phyloP scores from a whole-genome alignment of 352 stramenopile genomes.

The Phytophthora pluvialis region DNA sequence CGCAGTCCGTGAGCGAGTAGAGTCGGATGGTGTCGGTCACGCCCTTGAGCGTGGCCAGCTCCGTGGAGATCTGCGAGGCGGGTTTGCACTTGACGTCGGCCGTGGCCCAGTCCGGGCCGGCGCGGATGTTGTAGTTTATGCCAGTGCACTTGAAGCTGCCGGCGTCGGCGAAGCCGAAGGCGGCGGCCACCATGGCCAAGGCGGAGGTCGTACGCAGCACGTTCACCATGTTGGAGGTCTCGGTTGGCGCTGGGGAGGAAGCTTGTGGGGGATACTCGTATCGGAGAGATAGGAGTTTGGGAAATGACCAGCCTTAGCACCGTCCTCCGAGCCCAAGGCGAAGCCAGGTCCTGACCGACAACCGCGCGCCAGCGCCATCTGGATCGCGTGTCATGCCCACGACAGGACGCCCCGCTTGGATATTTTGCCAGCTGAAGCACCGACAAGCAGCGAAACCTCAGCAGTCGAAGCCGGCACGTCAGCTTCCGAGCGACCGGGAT shows the following conservation, averaged over 20 bases:
- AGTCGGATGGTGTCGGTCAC: slow-evolving; percentile 60
- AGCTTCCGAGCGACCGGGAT: slow-evolving; percentile 11
- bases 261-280: slow-evolving; percentile 30
- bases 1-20: slow-evolving; percentile 62
- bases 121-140: slow-evolving; percentile 83
- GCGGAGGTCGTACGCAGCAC: slow-evolving; percentile 36
- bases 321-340: neutral
- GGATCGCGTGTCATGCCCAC: slow-evolving; percentile 23
- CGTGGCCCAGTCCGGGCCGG: slow-evolving; percentile 55
- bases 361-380: slow-evolving; percentile 19
- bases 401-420: slow-evolving; percentile 23
- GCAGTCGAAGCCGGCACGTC: slow-evolving; percentile 11
- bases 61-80: slow-evolving; percentile 45
- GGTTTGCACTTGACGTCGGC: slow-evolving; percentile 65
- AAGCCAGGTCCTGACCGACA: slow-evolving; percentile 1
- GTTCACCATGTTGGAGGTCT: slow-evolving; percentile 39
- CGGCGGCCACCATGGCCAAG: slow-evolving; percentile 32
- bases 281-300: slow-evolving; percentile 34
- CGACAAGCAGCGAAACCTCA: slow-evolving; percentile 18
- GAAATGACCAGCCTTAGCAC: slow-evolving; percentile 25
- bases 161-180: slow-evolving; percentile 34
- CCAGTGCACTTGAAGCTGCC: slow-evolving; percentile 51
- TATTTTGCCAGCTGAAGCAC: slow-evolving; percentile 11
- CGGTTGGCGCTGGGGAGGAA: neutral
- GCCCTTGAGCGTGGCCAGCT: slow-evolving; percentile 54